A percentile compares a stretch with the other conserved stretches of the same genome.
Evolutionary conservation across 768 basidiomycete species (phyloP).

Genomic region (Tricholoma hemisulphureum): DNA sequence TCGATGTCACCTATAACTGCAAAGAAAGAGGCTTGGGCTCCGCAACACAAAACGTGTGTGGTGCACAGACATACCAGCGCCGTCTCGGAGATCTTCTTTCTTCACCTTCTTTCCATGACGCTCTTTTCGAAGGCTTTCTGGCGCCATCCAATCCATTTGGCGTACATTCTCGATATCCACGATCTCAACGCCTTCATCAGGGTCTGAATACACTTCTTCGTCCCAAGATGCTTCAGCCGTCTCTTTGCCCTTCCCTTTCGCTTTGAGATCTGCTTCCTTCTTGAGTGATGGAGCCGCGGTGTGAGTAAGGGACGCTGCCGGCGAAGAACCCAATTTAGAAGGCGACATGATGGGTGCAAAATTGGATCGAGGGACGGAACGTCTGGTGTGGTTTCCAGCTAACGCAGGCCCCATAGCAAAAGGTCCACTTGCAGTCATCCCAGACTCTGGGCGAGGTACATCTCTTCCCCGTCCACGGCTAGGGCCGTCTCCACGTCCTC

Average conservation of each 20-base stretch:
- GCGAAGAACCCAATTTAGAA: constrained; percentile 36
- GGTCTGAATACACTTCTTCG: constrained; percentile 78
- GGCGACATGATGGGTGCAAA: constrained; percentile 47
- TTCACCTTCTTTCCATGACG: constrained; percentile 40
- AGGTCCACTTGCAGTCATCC: constrained; percentile 85
- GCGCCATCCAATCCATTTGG: constrained; percentile 87
- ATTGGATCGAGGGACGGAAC: constrained; percentile 53
- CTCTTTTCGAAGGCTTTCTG: constrained; percentile 64
- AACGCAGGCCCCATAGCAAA: constrained; percentile 85
- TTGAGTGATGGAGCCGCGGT: constrained; percentile 51
- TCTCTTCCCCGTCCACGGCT: constrained; percentile 57
- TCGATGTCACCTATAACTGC: constrained; percentile 38
- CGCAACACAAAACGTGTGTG: not conserved
- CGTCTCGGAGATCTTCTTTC: constrained; percentile 40
- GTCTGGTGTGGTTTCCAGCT: constrained; percentile 53
- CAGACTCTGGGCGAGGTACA: constrained; percentile 49
- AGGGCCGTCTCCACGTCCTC: constrained; percentile 48
- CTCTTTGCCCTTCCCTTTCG: constrained; percentile 21
- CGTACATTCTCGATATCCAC: constrained; percentile 78
- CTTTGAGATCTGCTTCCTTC: constrained; percentile 33
- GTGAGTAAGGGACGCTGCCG: constrained; percentile 51
- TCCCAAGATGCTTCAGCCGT: constrained; percentile 42
- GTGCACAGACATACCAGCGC: constrained; percentile 22
- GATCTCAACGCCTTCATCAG: constrained; percentile 85
- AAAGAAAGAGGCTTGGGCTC: not conserved